A percentile compares a stretch with the other conserved stretches of the same genome.
These are phyloP conservation scores for Eucommia ulmoides DNA, from an alignment of 257 asterid genomes.

Conservation along the genomic window DNA sequence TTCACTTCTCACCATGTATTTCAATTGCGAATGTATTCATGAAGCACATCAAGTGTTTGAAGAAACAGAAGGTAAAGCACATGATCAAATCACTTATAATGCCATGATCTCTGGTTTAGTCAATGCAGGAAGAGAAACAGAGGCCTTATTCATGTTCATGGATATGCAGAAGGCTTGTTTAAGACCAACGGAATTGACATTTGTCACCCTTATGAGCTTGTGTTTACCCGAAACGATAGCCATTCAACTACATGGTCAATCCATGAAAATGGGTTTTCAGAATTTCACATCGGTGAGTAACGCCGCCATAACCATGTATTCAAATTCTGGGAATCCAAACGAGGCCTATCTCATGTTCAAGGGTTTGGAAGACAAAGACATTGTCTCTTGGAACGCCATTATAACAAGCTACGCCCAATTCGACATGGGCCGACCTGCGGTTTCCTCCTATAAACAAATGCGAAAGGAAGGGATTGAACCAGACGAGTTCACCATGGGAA, in stretches of 20 bases:
- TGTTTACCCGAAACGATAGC: too few species aligned
- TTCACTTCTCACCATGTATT: conserved; percentile 68
- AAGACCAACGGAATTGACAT: conserved; percentile 58
- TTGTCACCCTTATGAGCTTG: conserved; percentile 59
- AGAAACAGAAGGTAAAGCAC: conserved; percentile 31
- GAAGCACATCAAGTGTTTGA: conserved; percentile 49
- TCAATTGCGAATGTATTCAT: conserved; percentile 22
- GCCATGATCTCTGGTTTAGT: conserved; percentile 56
- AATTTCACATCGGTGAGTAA: conserved; percentile 46
- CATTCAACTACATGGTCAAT: conserved; percentile 47
- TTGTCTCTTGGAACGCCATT: conserved; percentile 69
- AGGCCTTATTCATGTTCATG: conserved; percentile 46
- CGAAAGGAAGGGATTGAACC: conserved; percentile 44
- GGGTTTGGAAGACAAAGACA: conserved; percentile 37
- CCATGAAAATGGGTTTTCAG: conserved; percentile 39
- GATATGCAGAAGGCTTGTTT: conserved; percentile 37
- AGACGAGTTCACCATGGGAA: conserved; percentile 67
- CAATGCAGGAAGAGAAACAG: conserved; percentile 37
- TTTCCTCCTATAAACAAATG: conserved; percentile 37
- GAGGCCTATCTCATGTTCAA: conserved; percentile 38
- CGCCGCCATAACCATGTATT: conserved; percentile 75
- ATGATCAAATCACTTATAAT: conserved; percentile 55
- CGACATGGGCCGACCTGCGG: conserved; percentile 30
- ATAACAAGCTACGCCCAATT: conserved; percentile 50
- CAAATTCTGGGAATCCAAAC: conserved; percentile 33